Percentiles rank a stretch among this genome's conserved stretches.
Evolutionary conservation across 352 stramenopile species (phyloP).

Genomic region (Thalassiosira livingstoniorum): DNA sequence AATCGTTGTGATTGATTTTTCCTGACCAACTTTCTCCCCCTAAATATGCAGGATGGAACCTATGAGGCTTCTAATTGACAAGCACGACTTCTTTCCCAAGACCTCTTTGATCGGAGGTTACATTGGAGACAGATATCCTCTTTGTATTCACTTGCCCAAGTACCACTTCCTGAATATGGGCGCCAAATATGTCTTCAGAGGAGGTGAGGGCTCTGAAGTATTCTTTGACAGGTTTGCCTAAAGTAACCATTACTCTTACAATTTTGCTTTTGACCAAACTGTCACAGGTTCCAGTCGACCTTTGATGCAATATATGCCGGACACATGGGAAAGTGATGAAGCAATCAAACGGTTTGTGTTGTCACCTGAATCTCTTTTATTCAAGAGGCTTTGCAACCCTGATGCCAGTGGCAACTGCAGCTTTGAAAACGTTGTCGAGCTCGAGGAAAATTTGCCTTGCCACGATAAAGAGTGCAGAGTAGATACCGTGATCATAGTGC

Average conservation of each 20-base stretch:
- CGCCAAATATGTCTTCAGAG: slow-evolving; percentile 71
- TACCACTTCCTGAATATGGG: slow-evolving; percentile 75
- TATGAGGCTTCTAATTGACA: too few species aligned
- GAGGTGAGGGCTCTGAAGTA: too few species aligned
- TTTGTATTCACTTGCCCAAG: slow-evolving; percentile 76
- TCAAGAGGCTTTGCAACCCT: not conserved
- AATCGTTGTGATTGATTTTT: slow-evolving; percentile 58
- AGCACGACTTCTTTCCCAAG: too few species aligned
- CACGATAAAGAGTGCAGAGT: slow-evolving; percentile 1
- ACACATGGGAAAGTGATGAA: not conserved
- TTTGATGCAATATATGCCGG: not conserved
- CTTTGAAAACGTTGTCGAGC: not conserved
- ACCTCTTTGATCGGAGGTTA: too few species aligned
- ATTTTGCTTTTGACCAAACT: too few species aligned
- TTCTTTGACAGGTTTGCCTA: too few species aligned
- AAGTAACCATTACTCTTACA: too few species aligned
- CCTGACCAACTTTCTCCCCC: too few species aligned
- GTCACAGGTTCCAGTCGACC: not conserved
- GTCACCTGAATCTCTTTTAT: not conserved
- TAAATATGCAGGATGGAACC: too few species aligned
- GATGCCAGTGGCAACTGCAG: not conserved
- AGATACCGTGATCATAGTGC: not conserved
- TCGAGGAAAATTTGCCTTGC: too few species aligned
- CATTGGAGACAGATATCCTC: slow-evolving; percentile 80
- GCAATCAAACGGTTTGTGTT: not conserved